Percentiles rank a stretch among this genome's conserved stretches.
These are phyloP conservation scores for Cercospora brassicicola DNA, from an alignment of 2,329 filamentous ascomycete genomes.

Conservation along the genomic window DNA sequence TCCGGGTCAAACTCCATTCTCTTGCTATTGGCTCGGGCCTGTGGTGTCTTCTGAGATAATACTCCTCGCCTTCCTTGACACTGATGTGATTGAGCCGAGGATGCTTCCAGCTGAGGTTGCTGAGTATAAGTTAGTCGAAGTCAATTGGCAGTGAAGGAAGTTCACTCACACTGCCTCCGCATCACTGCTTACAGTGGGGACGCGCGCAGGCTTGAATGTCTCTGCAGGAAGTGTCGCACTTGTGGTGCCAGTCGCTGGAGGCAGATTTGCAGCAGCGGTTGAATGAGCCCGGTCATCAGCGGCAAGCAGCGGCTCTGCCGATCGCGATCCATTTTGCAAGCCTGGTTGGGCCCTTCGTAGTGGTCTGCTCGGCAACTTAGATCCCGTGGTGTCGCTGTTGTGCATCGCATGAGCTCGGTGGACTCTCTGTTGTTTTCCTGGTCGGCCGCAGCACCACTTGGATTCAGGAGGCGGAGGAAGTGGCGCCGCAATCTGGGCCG, in stretches of 20 bases:
- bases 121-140: background rate
- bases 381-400: background rate
- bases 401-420: constrained; percentile 18
- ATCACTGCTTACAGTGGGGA: background rate
- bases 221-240: background rate
- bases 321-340: background rate
- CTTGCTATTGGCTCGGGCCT: constrained; percentile 67
- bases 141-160: background rate
- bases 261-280: background rate
- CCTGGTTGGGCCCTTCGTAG: constrained; percentile 10
- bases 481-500: background rate
- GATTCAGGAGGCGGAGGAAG: background rate
- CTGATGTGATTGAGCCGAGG: constrained; percentile 40
- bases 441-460: background rate
- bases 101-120: constrained; percentile 34
- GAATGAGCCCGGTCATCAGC: background rate
- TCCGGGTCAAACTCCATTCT: constrained; percentile 68
- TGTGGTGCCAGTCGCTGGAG: background rate
- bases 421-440: constrained; percentile 21
- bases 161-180: constrained; percentile 10
- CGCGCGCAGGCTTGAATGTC: background rate
- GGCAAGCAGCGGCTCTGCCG: background rate
- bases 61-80: constrained; percentile 41
- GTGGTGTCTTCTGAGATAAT: constrained; percentile 49
- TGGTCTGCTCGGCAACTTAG: constrained; percentile 1